phyloP scores from a whole-genome alignment of 176 grass and related monocot genomes.

The Musa acuminata region DNA sequence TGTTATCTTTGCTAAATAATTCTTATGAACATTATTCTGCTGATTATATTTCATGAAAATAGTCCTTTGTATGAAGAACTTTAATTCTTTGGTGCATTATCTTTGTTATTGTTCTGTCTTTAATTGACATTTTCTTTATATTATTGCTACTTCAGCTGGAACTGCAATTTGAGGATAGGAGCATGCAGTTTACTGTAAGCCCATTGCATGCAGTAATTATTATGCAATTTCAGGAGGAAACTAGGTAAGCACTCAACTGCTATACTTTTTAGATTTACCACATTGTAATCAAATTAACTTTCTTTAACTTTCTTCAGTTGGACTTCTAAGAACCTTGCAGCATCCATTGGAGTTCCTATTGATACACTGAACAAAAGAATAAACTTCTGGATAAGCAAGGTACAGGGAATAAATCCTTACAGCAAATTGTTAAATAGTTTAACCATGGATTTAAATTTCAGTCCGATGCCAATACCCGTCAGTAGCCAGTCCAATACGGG shows the following conservation, averaged over 20 bases:
- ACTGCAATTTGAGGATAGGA: conserved; percentile 82
- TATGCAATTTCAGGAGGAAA: conserved; percentile 84
- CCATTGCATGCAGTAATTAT: conserved; percentile 95
- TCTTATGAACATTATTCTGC: background rate
- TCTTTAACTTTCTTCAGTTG: conserved; percentile 45
- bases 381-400: conserved; percentile 97
- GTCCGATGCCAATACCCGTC: no score
- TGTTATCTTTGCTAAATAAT: conserved; percentile 2
- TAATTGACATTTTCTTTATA: background rate
- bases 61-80: background rate
- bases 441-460: background rate
- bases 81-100: background rate
- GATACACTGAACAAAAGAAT: conserved; percentile 88
- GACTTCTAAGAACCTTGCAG: conserved; percentile 84
- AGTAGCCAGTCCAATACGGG: no score
- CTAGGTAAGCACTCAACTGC: conserved; percentile 40
- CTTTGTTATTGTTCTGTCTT: background rate
- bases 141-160: conserved; percentile 49
- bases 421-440: background rate
- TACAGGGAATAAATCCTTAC: conserved; percentile 14
- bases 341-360: conserved; percentile 60
- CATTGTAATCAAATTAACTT: conserved; percentile 21
- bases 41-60: background rate
- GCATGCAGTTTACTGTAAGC: conserved; percentile 80
- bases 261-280: conserved; percentile 11